Evolutionary conservation across 1,284 basidiomycete species (phyloP).

Genomic region (Coniferiporia weirii): DNA sequence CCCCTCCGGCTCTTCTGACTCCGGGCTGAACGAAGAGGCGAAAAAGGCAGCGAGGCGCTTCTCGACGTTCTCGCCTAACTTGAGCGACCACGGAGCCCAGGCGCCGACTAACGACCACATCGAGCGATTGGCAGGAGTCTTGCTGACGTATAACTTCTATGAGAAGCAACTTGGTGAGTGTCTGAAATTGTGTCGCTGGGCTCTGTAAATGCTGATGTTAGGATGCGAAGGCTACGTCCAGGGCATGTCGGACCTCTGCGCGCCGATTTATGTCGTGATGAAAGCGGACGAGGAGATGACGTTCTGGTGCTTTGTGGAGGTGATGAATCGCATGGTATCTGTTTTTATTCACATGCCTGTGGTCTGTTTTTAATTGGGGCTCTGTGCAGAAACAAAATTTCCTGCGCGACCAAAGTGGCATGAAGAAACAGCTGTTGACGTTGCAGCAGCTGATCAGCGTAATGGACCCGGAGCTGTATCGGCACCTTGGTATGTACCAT

Average conservation of each 20-base stretch:
- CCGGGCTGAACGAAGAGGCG: conserved; percentile 36
- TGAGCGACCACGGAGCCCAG: conserved; percentile 72
- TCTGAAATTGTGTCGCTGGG: conserved; percentile 18
- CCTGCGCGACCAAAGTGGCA: conserved; percentile 93
- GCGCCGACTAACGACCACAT: conserved; percentile 86
- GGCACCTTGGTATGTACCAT: conserved; percentile 63
- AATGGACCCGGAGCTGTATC: conserved; percentile 92
- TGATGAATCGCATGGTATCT: conserved; percentile 92
- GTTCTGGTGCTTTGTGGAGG: conserved; percentile 93
- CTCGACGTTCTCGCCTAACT: conserved; percentile 66
- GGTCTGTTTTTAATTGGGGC: not conserved
- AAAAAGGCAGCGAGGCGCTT: conserved; percentile 48
- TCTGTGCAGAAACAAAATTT: conserved; percentile 82
- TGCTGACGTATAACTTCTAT: conserved; percentile 92
- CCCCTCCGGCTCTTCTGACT: conserved; percentile 28
- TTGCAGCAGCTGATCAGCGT: conserved; percentile 87
- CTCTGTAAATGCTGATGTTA: conserved; percentile 20
- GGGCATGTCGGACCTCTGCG: conserved; percentile 96
- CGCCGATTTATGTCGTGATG: conserved; percentile 90
- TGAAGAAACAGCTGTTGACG: conserved; percentile 89
- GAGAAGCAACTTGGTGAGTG: conserved; percentile 80
- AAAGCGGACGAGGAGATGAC: conserved; percentile 84
- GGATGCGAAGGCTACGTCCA: conserved; percentile 73
- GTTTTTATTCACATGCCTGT: not conserved
- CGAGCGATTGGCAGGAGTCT: conserved; percentile 69